phyloP scores from a whole-genome alignment of 768 basidiomycete species.

The Dioszegia crocea region DNA sequence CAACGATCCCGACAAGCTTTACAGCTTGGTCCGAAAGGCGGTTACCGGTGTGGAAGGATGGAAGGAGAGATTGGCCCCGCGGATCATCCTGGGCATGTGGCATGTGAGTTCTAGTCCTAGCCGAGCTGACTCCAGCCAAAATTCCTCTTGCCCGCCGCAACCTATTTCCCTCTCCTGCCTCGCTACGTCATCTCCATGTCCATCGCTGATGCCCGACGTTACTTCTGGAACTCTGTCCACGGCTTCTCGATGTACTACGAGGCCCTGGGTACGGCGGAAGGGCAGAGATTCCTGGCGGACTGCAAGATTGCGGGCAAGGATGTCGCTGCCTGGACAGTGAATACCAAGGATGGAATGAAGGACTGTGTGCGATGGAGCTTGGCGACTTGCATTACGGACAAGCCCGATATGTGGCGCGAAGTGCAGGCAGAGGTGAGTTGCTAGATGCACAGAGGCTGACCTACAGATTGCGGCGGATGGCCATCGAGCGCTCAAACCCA shows the following conservation, averaged over 20 bases:
- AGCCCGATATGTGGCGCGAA: constrained; percentile 42
- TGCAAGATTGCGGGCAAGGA: constrained; percentile 72
- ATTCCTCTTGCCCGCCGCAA: constrained; percentile 73
- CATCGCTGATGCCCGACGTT: constrained; percentile 67
- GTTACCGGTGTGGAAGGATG: constrained; percentile 54
- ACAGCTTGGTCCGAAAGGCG: constrained; percentile 64
- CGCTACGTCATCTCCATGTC: constrained; percentile 79
- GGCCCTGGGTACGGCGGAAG: constrained; percentile 66
- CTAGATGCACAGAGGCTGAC: neutral
- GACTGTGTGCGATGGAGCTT: constrained; percentile 50
- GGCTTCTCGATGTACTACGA: constrained; percentile 81
- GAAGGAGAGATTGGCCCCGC: constrained; percentile 39
- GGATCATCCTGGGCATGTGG: constrained; percentile 47
- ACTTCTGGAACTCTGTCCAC: constrained; percentile 83
- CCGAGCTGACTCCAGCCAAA: constrained; percentile 63
- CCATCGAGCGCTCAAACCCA: constrained; percentile 20
- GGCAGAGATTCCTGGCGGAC: constrained; percentile 65
- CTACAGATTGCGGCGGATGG: constrained; percentile 24
- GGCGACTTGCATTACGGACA: constrained; percentile 45
- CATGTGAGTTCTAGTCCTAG: constrained; percentile 35
- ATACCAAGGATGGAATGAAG: constrained; percentile 65
- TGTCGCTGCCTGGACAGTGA: constrained; percentile 95
- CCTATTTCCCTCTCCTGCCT: constrained; percentile 71
- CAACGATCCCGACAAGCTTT: constrained; percentile 81
- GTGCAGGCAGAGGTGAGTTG: constrained; percentile 37